phyloP scores from a whole-genome alignment of 2,329 filamentous ascomycete species.

The Pseudocercospora pini-densiflorae region DNA sequence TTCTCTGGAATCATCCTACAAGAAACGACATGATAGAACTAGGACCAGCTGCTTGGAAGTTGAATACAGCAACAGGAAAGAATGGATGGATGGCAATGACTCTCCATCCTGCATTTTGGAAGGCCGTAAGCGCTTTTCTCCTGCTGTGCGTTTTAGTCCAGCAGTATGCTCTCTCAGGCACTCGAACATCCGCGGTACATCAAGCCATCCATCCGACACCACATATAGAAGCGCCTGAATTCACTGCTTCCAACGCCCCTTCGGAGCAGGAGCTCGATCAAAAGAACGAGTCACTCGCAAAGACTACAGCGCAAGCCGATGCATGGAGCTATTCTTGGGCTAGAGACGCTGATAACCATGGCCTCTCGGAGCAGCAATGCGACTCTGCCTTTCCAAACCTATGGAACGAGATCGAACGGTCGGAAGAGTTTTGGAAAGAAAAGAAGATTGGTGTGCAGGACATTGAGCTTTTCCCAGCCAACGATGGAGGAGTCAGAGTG shows the following conservation, averaged over 20 bases:
- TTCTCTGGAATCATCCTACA: not conserved
- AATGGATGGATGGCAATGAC: constrained; percentile 2
- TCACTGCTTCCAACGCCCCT: not conserved
- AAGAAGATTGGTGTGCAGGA: constrained; percentile 17
- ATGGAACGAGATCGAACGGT: constrained; percentile 39
- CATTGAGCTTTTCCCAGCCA: constrained; percentile 45
- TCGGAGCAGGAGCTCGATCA: not conserved
- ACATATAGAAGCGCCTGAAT: constrained; percentile 2
- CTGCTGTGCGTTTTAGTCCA: constrained; percentile 26
- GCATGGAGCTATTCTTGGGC: constrained; percentile 29
- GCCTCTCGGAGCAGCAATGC: constrained; percentile 37
- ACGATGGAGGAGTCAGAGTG: constrained; percentile 28
- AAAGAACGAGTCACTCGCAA: not conserved
- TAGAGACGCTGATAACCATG: constrained; percentile 36
- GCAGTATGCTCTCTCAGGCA: constrained; percentile 17
- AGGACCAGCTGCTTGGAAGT: not conserved
- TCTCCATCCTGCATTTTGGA: constrained; percentile 25
- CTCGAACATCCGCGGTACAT: not conserved
- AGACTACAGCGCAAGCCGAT: not conserved
- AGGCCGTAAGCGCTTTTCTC: constrained; percentile 25
- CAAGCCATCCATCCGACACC: not conserved
- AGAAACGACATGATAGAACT: constrained; percentile 1
- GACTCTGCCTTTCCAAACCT: constrained; percentile 38
- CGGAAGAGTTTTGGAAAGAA: constrained; percentile 26
- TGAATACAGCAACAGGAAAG: not conserved